Conservation (phyloP, 2,329 filamentous ascomycete species). For the Botrytis pseudocinerea region DNA sequence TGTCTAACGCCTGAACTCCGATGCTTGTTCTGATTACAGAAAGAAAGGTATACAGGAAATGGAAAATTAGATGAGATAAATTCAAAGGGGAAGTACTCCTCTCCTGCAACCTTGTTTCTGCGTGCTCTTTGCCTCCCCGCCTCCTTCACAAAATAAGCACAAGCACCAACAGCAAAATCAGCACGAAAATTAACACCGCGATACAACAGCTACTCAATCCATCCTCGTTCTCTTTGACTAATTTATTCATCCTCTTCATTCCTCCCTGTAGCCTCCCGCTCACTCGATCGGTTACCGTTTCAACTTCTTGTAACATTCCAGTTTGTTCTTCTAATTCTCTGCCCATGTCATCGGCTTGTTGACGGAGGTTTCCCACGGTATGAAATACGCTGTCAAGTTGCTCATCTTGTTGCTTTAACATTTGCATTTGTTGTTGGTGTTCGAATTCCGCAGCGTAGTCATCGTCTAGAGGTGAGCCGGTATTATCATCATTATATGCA, state of each 20-base stretch:
- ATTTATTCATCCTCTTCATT: slow-evolving; percentile 79
- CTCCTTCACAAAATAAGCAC: slow-evolving; percentile 58
- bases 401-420: slow-evolving; percentile 94
- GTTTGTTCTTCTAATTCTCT: slow-evolving; percentile 93
- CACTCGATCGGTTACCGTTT: slow-evolving; percentile 82
- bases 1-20: slow-evolving; percentile 7
- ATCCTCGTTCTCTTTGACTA: slow-evolving; percentile 91
- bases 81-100: neutral
- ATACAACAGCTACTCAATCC: slow-evolving; percentile 87
- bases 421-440: slow-evolving; percentile 83
- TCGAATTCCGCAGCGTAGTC: slow-evolving; percentile 75
- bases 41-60: neutral
- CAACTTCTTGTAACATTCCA: slow-evolving; percentile 83
- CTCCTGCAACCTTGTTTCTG: no score
- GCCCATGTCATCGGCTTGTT: slow-evolving; percentile 95
- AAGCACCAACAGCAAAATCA: slow-evolving; percentile 83
- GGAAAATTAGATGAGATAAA: neutral
- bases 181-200: slow-evolving; percentile 78
- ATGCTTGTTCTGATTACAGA: slow-evolving; percentile 5
- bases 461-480: slow-evolving; percentile 35
- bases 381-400: slow-evolving; percentile 89
- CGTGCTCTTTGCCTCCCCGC: neutral
- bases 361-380: slow-evolving; percentile 85
- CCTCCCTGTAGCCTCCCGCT: slow-evolving; percentile 82
- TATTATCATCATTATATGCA: slow-evolving; percentile 30